Conservation (phyloP, 768 basidiomycete species). For the Suillus subluteus region DNA sequence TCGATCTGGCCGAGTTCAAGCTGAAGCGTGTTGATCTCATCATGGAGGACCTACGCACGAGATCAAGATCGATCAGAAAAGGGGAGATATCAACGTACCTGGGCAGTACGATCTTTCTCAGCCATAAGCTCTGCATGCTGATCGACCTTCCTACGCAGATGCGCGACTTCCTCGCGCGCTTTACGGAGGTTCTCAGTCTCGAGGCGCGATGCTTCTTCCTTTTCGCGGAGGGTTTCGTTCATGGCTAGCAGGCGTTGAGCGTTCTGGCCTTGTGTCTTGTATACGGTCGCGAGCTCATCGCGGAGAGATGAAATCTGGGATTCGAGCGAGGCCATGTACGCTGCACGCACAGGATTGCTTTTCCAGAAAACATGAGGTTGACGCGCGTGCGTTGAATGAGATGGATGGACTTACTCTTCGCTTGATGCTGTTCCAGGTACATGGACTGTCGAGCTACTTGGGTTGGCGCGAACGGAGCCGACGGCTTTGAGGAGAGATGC, state of each 20-base stretch:
- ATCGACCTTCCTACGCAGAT: constrained; percentile 74
- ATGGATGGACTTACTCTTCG: constrained; percentile 64
- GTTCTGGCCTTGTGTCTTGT: constrained; percentile 96
- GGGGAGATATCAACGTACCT: constrained; percentile 50
- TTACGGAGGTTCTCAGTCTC: constrained; percentile 82
- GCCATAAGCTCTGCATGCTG: constrained; percentile 85
- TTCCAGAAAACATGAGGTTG: constrained; percentile 6
- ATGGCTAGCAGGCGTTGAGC: constrained; percentile 90
- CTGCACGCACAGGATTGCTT: constrained; percentile 84
- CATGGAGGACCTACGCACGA: constrained; percentile 76
- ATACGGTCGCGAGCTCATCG: constrained; percentile 90
- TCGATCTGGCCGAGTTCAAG: constrained; percentile 91
- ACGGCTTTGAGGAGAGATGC: constrained; percentile 85
- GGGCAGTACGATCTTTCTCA: constrained; percentile 87
- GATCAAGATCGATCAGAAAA: constrained; percentile 8
- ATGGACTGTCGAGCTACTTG: constrained; percentile 64
- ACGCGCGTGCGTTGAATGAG: neutral
- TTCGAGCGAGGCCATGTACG: constrained; percentile 91
- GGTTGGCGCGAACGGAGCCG: constrained; percentile 64
- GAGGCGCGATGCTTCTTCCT: constrained; percentile 84
- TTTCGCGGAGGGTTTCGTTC: constrained; percentile 93
- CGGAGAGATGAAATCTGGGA: constrained; percentile 91
- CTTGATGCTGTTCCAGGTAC: constrained; percentile 53
- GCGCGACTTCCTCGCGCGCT: constrained; percentile 72
- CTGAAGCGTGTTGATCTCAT: constrained; percentile 91